Conservation (phyloP, 148 eudicot species). For the Simmondsia chinensis region DNA sequence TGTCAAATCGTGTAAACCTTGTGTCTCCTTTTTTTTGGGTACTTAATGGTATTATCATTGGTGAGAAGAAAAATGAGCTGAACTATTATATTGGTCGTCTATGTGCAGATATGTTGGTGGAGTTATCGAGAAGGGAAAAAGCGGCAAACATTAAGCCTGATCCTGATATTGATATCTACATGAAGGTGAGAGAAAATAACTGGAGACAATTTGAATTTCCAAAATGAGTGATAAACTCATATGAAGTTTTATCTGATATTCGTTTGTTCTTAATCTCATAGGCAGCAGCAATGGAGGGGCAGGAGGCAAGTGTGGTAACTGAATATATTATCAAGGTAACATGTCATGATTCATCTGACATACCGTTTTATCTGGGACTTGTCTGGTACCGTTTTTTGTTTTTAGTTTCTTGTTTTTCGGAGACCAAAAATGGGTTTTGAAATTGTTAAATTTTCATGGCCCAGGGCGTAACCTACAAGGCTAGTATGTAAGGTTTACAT, state of each 20-base stretch:
- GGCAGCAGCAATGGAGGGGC: constrained; percentile 72
- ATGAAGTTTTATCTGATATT: neutral
- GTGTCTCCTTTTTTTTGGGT: too few species aligned
- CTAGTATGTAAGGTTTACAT: too few species aligned
- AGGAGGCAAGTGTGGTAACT: constrained; percentile 65
- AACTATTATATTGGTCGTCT: constrained; percentile 3
- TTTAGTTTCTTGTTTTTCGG: too few species aligned
- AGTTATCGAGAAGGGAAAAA: constrained; percentile 54
- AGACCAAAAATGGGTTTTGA: too few species aligned
- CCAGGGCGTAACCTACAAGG: too few species aligned
- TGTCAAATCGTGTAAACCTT: too few species aligned
- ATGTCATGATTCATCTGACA: neutral
- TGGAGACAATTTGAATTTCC: neutral
- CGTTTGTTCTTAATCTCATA: constrained; percentile 10
- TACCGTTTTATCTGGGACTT: too few species aligned
- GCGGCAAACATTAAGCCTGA: constrained; percentile 67
- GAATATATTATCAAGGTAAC: constrained; percentile 75
- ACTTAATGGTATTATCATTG: too few species aligned
- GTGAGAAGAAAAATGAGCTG: neutral
- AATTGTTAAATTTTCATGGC: too few species aligned
- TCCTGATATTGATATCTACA: constrained; percentile 49
- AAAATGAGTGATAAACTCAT: too few species aligned
- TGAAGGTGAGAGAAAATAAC: constrained; percentile 33
- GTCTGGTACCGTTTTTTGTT: too few species aligned
- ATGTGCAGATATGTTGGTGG: constrained; percentile 44